Base-by-base conservation (phyloP, 2,329 filamentous ascomycete species). In the Botrytis fabae region DNA sequence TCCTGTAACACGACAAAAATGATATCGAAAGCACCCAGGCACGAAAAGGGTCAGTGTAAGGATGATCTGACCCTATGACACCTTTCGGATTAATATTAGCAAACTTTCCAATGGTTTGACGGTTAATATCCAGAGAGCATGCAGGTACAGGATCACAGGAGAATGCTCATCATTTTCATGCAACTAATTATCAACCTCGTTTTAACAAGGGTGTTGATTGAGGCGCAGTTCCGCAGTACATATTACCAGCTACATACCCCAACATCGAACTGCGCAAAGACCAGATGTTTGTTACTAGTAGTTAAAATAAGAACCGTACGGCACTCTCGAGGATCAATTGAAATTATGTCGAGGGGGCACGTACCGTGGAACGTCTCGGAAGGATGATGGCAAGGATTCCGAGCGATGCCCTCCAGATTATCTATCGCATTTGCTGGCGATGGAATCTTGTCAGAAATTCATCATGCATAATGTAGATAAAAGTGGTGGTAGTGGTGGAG, bases 181-280 rank as follows among this genome's bases (percentile, higher is more conserved):
- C 65, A 68, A 57, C 20, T 16, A 40, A 42, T 16, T 51, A 18
- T 40, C 25, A 68, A 57, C 12, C 35, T 57, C 25, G 64, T 57
- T 25, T 42, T 32, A 18, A 44, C 46, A 28, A 38, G 64, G 46
- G 14, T 25, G 7, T 22, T 70, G 22, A 44, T 14, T 46, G 69
- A 32, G 69, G 69, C 69, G 60, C 60, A 71, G 46, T 68, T n/a
- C 35, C 25, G 35, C 64, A 68, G 35, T 42, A 54, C 18, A 42
- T 42, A 57, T 42, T 25, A 68, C 12, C 65, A 42, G 35, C 48
- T 57, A 40, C n/a, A 57, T 44, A 69, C 44, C 69, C 57, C 60
- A 51, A 54, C 46, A 54, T 65, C 35, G 14, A 42, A 71, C 69
- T 65, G 35, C 69, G 60, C 69, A 71, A 57, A 71, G 32, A 65